These are phyloP conservation scores for Chlorella sp. DNA, from an alignment of 139 green algal species.

Conservation along the genomic window DNA sequence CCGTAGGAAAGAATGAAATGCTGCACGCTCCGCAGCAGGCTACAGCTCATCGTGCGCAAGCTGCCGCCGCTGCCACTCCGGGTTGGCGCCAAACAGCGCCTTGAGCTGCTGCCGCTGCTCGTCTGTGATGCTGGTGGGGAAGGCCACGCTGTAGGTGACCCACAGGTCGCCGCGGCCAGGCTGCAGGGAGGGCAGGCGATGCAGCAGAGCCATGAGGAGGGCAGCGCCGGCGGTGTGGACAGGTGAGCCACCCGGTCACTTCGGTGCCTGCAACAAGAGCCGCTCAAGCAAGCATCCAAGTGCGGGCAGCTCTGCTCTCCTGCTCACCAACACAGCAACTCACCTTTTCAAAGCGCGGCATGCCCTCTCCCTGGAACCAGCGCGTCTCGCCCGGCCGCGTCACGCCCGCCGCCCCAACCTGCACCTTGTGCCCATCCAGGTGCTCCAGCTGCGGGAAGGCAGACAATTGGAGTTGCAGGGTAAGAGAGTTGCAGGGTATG, in stretches of 20 bases:
- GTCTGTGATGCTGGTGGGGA: slow-evolving; percentile 81
- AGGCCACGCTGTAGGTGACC: slow-evolving; percentile 85
- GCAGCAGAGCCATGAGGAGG: no score
- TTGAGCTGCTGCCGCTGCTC: slow-evolving; percentile 73
- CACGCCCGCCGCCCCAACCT: slow-evolving; percentile 49
- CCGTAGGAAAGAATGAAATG: slow-evolving; percentile 7
- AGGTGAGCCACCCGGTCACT: background rate
- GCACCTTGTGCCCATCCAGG: slow-evolving; percentile 92
- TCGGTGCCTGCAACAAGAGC: no score
- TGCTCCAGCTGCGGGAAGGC: slow-evolving; percentile 87
- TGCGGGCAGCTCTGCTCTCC: no score
- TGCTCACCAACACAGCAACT: background rate
- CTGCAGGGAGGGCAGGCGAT: background rate
- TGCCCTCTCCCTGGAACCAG: slow-evolving; percentile 78
- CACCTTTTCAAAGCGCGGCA: slow-evolving; percentile 73
- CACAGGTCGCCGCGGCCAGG: slow-evolving; percentile 78
- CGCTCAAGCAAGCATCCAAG: no score
- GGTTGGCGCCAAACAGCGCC: slow-evolving; percentile 54
- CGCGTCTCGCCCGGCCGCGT: slow-evolving; percentile 70
- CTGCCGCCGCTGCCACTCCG: slow-evolving; percentile 23
- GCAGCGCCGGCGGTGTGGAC: background rate
- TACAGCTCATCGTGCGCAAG: slow-evolving; percentile 53
- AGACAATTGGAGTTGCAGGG: no score
- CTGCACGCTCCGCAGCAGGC: background rate
- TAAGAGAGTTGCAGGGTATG: no score